These are phyloP conservation scores for Phialophora tarda DNA, from an alignment of 2,329 filamentous ascomycete genomes.

Conservation along the genomic window DNA sequence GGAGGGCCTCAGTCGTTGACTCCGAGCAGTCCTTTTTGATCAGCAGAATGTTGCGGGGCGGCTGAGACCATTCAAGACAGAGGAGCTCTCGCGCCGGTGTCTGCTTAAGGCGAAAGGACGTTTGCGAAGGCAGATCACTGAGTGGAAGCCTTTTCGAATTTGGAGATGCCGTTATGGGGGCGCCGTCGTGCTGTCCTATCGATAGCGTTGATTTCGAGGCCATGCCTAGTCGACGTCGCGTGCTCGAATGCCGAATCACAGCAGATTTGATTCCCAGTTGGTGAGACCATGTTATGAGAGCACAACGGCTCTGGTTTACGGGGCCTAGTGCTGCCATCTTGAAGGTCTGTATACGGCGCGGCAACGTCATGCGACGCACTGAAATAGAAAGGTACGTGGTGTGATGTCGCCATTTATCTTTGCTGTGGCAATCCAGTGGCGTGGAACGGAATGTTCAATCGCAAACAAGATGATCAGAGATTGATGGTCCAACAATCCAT, in stretches of 20 bases:
- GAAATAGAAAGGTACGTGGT: background rate
- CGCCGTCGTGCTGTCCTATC: background rate
- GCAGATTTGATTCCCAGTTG: background rate
- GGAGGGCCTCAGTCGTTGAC: conserved; percentile 60
- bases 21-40: conserved; percentile 69
- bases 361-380: background rate
- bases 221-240: background rate
- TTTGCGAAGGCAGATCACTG: conserved; percentile 25
- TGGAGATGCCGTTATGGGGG: background rate
- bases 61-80: conserved; percentile 69
- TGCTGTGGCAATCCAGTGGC: no score
- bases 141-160: conserved; percentile 11
- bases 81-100: conserved; percentile 62
- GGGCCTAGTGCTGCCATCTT: background rate
- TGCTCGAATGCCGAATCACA: background rate
- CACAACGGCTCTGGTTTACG: background rate
- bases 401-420: background rate
- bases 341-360: background rate
- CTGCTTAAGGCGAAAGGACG: conserved; percentile 29
- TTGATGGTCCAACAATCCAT: background rate
- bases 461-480: background rate
- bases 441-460: background rate
- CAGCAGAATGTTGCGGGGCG: conserved; percentile 71
- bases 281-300: background rate
- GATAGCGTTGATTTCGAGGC: background rate